These are phyloP conservation scores for Fusarium irregulare DNA, from an alignment of 2,329 filamentous ascomycete genomes.

Conservation along the genomic window DNA sequence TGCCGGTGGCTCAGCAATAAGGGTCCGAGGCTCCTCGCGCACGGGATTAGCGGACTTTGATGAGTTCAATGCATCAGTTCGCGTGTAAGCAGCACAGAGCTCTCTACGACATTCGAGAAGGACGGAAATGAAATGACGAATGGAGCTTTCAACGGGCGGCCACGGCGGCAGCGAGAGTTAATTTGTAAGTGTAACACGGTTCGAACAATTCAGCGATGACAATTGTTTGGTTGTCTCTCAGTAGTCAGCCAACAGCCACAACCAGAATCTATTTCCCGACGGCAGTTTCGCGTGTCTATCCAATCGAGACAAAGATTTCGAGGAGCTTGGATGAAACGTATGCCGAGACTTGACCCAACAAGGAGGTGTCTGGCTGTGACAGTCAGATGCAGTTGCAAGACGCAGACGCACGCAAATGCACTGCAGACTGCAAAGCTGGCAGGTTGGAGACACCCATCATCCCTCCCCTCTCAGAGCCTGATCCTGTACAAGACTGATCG, in stretches of 20 bases:
- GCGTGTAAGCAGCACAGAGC: slow-evolving; percentile 21
- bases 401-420: neutral
- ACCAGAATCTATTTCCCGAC: slow-evolving; percentile 24
- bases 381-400: neutral
- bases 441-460: neutral
- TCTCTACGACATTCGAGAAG: slow-evolving; percentile 21
- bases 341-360: slow-evolving; percentile 33
- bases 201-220: neutral
- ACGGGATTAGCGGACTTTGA: slow-evolving; percentile 33
- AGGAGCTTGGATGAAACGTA: slow-evolving; percentile 34
- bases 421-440: slow-evolving; percentile 5
- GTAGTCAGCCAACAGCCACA: slow-evolving; percentile 2
- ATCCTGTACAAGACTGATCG: slow-evolving; percentile 17
- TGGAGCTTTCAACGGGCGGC: slow-evolving; percentile 21
- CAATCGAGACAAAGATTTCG: slow-evolving; percentile 25
- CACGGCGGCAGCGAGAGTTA: slow-evolving; percentile 24
- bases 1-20: neutral
- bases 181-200: slow-evolving; percentile 5
- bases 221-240: neutral
- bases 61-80: slow-evolving; percentile 17
- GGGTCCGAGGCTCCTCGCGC: slow-evolving; percentile 10
- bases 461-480: neutral
- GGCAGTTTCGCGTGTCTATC: slow-evolving; percentile 26
- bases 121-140: slow-evolving; percentile 18
- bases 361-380: slow-evolving; percentile 16